Conservation (phyloP, 192 early-diverging fungal genomes). For the Chytriomyces confervae region DNA sequence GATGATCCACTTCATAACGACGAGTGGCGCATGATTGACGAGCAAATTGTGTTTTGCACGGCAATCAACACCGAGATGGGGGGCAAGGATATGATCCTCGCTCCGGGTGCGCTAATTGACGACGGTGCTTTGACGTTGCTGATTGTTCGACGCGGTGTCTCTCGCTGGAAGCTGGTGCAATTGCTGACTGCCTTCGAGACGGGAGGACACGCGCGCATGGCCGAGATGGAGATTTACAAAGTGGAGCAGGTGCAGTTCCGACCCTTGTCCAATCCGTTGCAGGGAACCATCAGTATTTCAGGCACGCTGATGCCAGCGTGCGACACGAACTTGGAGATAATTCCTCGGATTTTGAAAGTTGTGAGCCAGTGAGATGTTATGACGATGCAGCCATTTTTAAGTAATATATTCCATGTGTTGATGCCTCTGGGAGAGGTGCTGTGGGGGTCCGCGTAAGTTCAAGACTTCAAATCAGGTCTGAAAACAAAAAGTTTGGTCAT, state of each 20-base stretch:
- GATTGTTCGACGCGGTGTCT: background rate
- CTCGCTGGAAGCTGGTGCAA: background rate
- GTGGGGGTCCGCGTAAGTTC: too few relatives aligned
- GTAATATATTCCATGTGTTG: too few relatives aligned
- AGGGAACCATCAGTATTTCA: background rate
- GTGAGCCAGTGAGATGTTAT: too few relatives aligned
- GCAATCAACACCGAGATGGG: slow-evolving; percentile 12
- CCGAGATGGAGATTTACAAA: slow-evolving; percentile 11
- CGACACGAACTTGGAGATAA: background rate
- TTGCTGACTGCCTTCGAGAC: background rate
- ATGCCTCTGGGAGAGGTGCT: too few relatives aligned
- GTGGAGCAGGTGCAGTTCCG: background rate
- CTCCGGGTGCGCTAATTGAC: background rate
- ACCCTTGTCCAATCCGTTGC: background rate
- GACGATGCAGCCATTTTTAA: too few relatives aligned
- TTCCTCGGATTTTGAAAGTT: background rate
- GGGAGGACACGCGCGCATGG: background rate
- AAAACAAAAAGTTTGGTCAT: too few relatives aligned
- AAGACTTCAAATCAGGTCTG: too few relatives aligned
- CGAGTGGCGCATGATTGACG: background rate
- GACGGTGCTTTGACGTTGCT: background rate
- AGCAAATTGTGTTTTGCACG: background rate
- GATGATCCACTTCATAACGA: background rate
- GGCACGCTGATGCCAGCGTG: background rate
- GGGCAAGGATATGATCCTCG: background rate